These are phyloP conservation scores for Imleria badia DNA, from an alignment of 768 basidiomycete species.

Conservation along the genomic window DNA sequence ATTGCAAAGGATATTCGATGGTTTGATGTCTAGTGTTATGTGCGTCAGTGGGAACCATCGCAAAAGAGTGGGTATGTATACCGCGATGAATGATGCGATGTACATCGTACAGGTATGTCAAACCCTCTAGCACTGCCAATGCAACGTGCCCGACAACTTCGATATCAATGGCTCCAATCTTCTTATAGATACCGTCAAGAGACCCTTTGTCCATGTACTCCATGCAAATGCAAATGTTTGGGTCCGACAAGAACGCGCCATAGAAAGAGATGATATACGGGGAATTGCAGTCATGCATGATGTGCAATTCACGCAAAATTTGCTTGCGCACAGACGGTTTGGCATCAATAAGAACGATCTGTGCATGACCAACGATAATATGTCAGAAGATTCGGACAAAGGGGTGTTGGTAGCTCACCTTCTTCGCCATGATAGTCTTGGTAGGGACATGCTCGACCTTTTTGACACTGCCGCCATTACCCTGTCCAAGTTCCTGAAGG, in stretches of 20 bases:
- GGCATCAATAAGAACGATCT: constrained; percentile 96
- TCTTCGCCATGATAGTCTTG: constrained; percentile 95
- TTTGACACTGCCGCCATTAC: constrained; percentile 97
- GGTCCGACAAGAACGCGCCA: constrained; percentile 95
- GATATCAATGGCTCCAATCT: constrained; percentile 90
- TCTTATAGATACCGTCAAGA: constrained; percentile 94
- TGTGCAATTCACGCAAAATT: constrained; percentile 95
- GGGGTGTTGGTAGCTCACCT: constrained; percentile 53
- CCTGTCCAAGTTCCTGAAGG: constrained; percentile 87
- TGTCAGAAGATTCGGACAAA: not conserved
- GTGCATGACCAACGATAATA: not conserved
- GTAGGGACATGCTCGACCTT: constrained; percentile 92
- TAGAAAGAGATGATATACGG: constrained; percentile 95
- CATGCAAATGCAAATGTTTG: constrained; percentile 99
- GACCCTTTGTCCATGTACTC: constrained; percentile 95
- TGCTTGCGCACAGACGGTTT: constrained; percentile 97
- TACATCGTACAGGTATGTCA: constrained; percentile 96
- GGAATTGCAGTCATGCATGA: constrained; percentile 97
- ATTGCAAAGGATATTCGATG: constrained; percentile 95
- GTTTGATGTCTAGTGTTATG: constrained; percentile 85
- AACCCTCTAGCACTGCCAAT: constrained; percentile 89
- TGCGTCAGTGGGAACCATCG: constrained; percentile 17
- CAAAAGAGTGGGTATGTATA: constrained; percentile 39
- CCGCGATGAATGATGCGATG: constrained; percentile 99
- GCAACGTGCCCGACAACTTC: constrained; percentile 92